These are phyloP conservation scores for Debaryomyces castellii DNA, from an alignment of 805 yeast species.

Conservation along the genomic window DNA sequence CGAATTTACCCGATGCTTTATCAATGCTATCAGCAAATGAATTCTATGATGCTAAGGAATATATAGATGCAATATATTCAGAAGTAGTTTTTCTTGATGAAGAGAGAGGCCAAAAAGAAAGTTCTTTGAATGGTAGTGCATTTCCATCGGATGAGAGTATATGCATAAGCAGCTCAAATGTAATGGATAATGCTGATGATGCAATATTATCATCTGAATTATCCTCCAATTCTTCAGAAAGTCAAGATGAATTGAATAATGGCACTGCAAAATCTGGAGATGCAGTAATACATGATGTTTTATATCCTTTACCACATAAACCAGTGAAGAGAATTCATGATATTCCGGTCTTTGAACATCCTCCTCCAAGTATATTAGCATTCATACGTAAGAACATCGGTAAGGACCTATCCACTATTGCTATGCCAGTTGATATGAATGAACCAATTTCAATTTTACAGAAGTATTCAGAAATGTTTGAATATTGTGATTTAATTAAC, in stretches of 20 bases:
- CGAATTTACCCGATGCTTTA: slow-evolving; percentile 17
- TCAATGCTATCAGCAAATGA: slow-evolving; percentile 33
- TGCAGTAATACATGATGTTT: slow-evolving; percentile 19
- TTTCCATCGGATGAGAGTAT: slow-evolving; percentile 8
- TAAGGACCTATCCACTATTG: slow-evolving; percentile 77
- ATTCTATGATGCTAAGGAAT: slow-evolving; percentile 65
- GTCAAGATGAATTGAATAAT: slow-evolving; percentile 1
- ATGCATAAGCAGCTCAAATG: slow-evolving; percentile 8
- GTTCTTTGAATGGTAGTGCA: slow-evolving; percentile 1
- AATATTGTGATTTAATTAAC: slow-evolving; percentile 67
- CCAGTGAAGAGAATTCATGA: slow-evolving; percentile 55
- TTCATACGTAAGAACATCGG: slow-evolving; percentile 89
- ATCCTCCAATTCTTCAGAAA: slow-evolving; percentile 11
- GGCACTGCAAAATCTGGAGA: background rate
- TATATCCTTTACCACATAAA: slow-evolving; percentile 67
- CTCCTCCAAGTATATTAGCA: slow-evolving; percentile 81
- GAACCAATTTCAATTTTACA: slow-evolving; percentile 88
- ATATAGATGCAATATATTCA: slow-evolving; percentile 42
- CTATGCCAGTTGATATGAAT: slow-evolving; percentile 93
- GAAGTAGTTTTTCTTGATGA: slow-evolving; percentile 54
- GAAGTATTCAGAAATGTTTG: slow-evolving; percentile 74
- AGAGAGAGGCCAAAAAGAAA: slow-evolving; percentile 12
- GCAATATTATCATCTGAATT: slow-evolving; percentile 17
- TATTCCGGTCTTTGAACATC: slow-evolving; percentile 54
- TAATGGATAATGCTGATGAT: slow-evolving; percentile 19